A percentile compares a stretch with the other conserved stretches of the same genome.
These are phyloP conservation scores for Boletus rex-veris DNA, from an alignment of 768 basidiomycete species.

Conservation along the genomic window DNA sequence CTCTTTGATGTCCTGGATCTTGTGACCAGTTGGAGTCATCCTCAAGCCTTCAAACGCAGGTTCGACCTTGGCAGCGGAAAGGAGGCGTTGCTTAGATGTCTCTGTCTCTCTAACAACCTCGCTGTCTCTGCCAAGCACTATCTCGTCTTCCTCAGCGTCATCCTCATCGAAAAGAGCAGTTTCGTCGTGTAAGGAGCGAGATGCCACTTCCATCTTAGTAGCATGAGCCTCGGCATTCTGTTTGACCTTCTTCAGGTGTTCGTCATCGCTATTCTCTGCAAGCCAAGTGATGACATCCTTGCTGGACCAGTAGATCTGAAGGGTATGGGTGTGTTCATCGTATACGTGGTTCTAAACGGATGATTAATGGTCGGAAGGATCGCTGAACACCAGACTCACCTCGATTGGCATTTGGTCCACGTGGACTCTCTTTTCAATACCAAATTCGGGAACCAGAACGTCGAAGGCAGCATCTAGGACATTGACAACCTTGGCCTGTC, in stretches of 20 bases:
- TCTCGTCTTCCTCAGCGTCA: constrained; percentile 76
- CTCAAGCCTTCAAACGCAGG: constrained; percentile 84
- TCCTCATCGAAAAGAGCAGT: constrained; percentile 87
- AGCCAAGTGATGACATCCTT: constrained; percentile 94
- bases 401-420: constrained; percentile 99
- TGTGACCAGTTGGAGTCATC: constrained; percentile 73
- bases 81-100: constrained; percentile 71
- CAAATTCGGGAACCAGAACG: constrained; percentile 93
- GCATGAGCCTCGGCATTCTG: constrained; percentile 90
- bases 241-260: constrained; percentile 92
- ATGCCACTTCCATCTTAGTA: constrained; percentile 86
- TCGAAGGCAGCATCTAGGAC: constrained; percentile 99
- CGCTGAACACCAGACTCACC: constrained; percentile 42
- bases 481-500: constrained; percentile 91
- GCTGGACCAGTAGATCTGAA: constrained; percentile 95
- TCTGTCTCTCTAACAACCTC: constrained; percentile 42
- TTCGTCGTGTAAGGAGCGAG: constrained; percentile 83
- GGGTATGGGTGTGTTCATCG: constrained; percentile 88
- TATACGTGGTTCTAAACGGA: constrained; percentile 80
- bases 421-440: constrained; percentile 98
- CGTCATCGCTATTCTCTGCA: constrained; percentile 93
- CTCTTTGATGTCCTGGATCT: constrained; percentile 92
- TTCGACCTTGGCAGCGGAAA: constrained; percentile 71
- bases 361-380: constrained; percentile 15
- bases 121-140: constrained; percentile 64